A percentile compares a stretch with the other conserved stretches of the same genome.
Evolutionary conservation across 768 basidiomycete genomes (phyloP).

Genomic region (Leucosporidium scottii): DNA sequence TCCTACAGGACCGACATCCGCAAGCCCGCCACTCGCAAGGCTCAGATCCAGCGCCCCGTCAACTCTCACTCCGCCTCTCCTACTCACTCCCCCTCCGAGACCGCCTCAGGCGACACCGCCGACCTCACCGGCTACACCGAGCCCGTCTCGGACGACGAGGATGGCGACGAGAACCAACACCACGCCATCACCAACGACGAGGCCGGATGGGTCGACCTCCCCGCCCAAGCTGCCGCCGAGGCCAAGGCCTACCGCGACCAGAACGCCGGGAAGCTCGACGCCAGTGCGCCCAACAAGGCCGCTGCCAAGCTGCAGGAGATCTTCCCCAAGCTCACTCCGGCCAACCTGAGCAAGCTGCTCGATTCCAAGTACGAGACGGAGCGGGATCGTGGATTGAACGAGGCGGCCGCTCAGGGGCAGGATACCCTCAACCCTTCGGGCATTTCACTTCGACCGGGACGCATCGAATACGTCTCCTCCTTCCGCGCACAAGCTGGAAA

Average conservation of each 20-base stretch:
- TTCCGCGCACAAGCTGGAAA: slow-evolving; percentile 80
- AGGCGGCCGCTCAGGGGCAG: slow-evolving; percentile 6
- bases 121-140: slow-evolving; percentile 57
- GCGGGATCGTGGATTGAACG: slow-evolving; percentile 31
- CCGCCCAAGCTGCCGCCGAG: slow-evolving; percentile 58
- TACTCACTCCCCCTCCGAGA: slow-evolving; percentile 47
- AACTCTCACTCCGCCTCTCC: slow-evolving; percentile 39
- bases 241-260: slow-evolving; percentile 66
- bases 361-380: slow-evolving; percentile 39
- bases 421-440: slow-evolving; percentile 17
- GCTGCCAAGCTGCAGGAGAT: slow-evolving; percentile 32
- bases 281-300: not conserved
- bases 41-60: slow-evolving; percentile 39
- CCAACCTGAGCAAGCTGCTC: slow-evolving; percentile 50
- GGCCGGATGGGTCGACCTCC: slow-evolving; percentile 67
- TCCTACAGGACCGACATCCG: slow-evolving; percentile 63
- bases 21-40: slow-evolving; percentile 70
- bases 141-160: slow-evolving; percentile 91
- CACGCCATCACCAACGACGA: slow-evolving; percentile 70
- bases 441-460: slow-evolving; percentile 40
- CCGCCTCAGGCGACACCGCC: slow-evolving; percentile 30
- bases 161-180: slow-evolving; percentile 58
- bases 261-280: not conserved
- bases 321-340: slow-evolving; percentile 52
- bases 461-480: slow-evolving; percentile 48